Evolutionary conservation across 208 protist genomes (phyloP).

Genomic region (Trypanosoma cruzi): DNA sequence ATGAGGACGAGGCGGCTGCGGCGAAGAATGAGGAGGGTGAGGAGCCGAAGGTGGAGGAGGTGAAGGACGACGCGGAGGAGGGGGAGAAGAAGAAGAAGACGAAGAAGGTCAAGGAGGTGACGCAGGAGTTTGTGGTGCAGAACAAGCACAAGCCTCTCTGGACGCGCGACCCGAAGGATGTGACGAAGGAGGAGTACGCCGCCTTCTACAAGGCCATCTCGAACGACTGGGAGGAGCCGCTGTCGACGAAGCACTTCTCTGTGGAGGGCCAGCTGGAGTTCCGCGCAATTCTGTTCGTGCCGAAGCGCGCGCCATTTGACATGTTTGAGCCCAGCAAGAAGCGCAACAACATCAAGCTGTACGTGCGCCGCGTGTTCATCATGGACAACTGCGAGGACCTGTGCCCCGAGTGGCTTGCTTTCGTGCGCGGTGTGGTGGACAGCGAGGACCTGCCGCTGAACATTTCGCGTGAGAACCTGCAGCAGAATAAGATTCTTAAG

Average conservation of each 20-base stretch:
- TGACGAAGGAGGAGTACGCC: no score
- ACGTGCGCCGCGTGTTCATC: slow-evolving; percentile 98
- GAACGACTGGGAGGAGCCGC: slow-evolving; percentile 98
- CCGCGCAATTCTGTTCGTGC: slow-evolving; percentile 96
- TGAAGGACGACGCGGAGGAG: slow-evolving; percentile 98
- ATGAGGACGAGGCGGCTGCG: no score
- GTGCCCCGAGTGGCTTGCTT: slow-evolving; percentile 97
- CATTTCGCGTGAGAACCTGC: slow-evolving; percentile 98
- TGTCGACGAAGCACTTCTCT: slow-evolving; percentile 98
- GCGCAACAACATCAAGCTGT: slow-evolving; percentile 98
- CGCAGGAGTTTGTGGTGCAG: no score
- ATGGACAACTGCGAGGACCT: slow-evolving; percentile 99
- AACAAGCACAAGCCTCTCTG: no score
- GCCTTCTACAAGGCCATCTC: no score
- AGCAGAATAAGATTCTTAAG: slow-evolving; percentile 99
- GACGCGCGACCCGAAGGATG: no score
- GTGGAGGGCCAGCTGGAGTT: slow-evolving; percentile 98
- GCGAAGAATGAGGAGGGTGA: slow-evolving; percentile 91
- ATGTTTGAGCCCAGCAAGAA: slow-evolving; percentile 98
- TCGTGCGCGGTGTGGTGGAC: slow-evolving; percentile 98
- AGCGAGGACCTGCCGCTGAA: slow-evolving; percentile 98
- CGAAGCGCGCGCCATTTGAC: slow-evolving; percentile 97
- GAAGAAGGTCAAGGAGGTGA: no score
- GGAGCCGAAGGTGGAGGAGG: slow-evolving; percentile 79
- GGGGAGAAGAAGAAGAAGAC: no score